Percentiles rank a stretch among this genome's conserved stretches.
These are phyloP conservation scores for Tolypocladium sp. DNA, from an alignment of 2,329 filamentous ascomycete genomes.

Conservation along the genomic window DNA sequence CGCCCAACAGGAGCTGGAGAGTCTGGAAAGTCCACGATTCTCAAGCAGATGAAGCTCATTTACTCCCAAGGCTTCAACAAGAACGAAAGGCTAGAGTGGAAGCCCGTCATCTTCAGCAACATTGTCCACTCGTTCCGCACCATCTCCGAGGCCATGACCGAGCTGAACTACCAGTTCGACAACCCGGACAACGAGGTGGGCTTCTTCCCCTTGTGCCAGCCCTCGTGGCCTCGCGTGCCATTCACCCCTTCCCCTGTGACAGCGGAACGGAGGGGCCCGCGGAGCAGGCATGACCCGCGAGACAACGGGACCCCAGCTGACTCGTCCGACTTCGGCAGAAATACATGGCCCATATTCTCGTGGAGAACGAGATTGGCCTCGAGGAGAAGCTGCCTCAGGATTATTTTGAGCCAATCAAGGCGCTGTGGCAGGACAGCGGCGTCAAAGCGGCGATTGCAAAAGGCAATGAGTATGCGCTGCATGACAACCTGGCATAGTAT, in stretches of 20 bases:
- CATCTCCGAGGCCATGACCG: slow-evolving; percentile 83
- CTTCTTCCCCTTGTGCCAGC: not conserved
- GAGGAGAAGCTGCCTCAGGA: slow-evolving; percentile 73
- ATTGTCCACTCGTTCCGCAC: slow-evolving; percentile 86
- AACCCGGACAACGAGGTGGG: slow-evolving; percentile 70
- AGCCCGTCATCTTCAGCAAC: slow-evolving; percentile 93
- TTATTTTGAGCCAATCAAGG: slow-evolving; percentile 73
- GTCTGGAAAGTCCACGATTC: slow-evolving; percentile 8
- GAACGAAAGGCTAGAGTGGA: slow-evolving; percentile 85
- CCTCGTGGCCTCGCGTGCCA: not conserved
- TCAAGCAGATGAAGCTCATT: slow-evolving; percentile 70
- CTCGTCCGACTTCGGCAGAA: slow-evolving; percentile 41
- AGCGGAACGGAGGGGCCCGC: not conserved
- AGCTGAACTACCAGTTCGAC: slow-evolving; percentile 72
- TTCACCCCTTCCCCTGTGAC: not conserved
- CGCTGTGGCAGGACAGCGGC: slow-evolving; percentile 74
- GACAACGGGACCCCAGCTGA: slow-evolving; percentile 25
- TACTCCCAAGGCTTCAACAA: slow-evolving; percentile 87
- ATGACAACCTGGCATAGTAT: slow-evolving; percentile 92
- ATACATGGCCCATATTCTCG: slow-evolving; percentile 66
- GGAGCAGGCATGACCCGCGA: slow-evolving; percentile 1
- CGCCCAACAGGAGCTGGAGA: slow-evolving; percentile 2
- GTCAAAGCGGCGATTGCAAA: slow-evolving; percentile 83
- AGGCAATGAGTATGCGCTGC: slow-evolving; percentile 92
- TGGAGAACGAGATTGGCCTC: slow-evolving; percentile 72